Percentiles rank a stretch among this genome's conserved stretches.
These are phyloP conservation scores for Arthrobotrys conoides DNA, from an alignment of 2,329 filamentous ascomycete genomes.

Conservation along the genomic window DNA sequence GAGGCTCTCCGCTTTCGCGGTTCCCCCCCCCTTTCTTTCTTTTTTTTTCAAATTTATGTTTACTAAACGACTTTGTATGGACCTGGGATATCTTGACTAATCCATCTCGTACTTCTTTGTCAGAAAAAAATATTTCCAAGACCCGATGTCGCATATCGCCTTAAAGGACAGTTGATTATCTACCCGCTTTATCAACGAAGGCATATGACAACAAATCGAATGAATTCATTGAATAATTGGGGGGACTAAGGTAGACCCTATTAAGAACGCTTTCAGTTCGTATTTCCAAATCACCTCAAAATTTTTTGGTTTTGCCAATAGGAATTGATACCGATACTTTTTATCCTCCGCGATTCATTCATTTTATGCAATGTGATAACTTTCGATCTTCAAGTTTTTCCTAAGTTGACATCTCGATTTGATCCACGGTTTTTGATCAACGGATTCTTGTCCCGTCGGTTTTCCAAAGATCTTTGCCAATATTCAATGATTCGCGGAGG, in stretches of 20 bases:
- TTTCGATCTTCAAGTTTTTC: background rate
- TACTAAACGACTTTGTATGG: constrained; percentile 13
- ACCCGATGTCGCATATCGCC: constrained; percentile 4
- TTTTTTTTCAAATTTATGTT: constrained; percentile 2
- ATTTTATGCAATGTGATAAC: no score
- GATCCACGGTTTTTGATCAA: background rate
- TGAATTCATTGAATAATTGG: background rate
- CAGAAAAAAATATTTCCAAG: constrained; percentile 32
- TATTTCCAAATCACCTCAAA: background rate
- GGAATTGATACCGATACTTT: constrained; percentile 7
- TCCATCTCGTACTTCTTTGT: constrained; percentile 13
- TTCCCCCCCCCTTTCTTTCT: no score
- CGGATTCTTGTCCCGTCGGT: background rate
- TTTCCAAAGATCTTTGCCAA: background rate
- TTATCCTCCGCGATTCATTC: constrained; percentile 8
- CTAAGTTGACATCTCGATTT: background rate
- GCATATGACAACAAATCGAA: background rate
- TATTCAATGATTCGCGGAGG: background rate
- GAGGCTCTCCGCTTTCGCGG: constrained; percentile 6
- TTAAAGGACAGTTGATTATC: constrained; percentile 13
- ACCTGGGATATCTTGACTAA: background rate
- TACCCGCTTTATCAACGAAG: constrained; percentile 14
- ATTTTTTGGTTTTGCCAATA: constrained; percentile 3
- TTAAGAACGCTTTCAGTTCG: background rate
- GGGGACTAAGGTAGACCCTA: background rate